Evolutionary conservation across 345 rosid genomes (phyloP), one percentile per base, ranked within the genome.

Genomic region (Salix suchowensis): DNA sequence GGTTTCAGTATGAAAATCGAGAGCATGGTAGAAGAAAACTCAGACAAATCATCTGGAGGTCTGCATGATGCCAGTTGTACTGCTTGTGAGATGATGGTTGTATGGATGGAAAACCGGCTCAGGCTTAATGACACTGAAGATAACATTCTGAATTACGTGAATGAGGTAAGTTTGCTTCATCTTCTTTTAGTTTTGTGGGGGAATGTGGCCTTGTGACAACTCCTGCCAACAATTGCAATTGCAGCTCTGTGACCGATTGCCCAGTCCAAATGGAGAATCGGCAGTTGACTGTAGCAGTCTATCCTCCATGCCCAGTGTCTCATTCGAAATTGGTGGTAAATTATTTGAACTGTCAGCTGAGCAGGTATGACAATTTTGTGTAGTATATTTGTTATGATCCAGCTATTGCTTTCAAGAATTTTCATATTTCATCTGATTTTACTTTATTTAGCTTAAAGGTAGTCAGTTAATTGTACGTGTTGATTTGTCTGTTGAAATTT

Each of bases 11-110:
- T 68, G 74, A 75, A 55, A 64, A 77, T 81, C 70, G 78, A 81
- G 72, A 81, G 69, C 10, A 76, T 77, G 67, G 84, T 81, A 69
- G 80, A 77, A 39, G 60, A 76, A 64, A 62, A 42, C 61, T n/a
- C 3, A 19, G 72, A 73, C 19, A 40, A 19, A 28, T 34, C 74
- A n/a, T 68, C 74, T 15, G 77, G 37, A 67, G 83, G 79, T 34
- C 10, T 74, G 68, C 65, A 65, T 64, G 75, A 78, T 70, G 76
- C 76, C 58, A 32, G 58, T 42, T 82, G 85, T 24, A 58, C 82
- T 71, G 85, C 79, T 32, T 78, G 85, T 71, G 85, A 82, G 75
- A 82, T 82, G 85, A 72, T 75, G 74, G 82, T 78, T 18, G 77
- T 78, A 6, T 78, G 85, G 85, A 71, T 78, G 48, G 70, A 82